Conservation (phyloP, 2,329 filamentous ascomycete genomes). For the Ilyonectria destructans region DNA sequence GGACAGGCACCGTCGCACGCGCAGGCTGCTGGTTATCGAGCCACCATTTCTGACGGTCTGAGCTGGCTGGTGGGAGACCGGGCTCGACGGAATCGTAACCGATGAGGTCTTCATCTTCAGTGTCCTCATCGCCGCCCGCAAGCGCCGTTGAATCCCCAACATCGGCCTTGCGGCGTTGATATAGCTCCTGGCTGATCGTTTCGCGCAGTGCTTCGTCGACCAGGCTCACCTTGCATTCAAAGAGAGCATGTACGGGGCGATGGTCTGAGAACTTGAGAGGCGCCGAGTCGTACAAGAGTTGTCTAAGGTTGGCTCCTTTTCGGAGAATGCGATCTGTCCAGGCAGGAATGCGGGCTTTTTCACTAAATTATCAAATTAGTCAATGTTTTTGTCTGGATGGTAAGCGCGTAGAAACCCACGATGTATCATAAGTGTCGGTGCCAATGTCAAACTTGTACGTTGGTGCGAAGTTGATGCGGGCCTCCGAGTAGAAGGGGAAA, state of each 20-base stretch:
- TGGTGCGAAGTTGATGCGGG: constrained; percentile 88
- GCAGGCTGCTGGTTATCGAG: constrained; percentile 81
- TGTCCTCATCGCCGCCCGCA: constrained; percentile 67
- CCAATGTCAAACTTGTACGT: constrained; percentile 98
- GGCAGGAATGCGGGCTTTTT: constrained; percentile 94
- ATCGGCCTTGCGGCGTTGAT: constrained; percentile 77
- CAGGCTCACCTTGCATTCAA: constrained; percentile 86
- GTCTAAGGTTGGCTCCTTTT: constrained; percentile 87
- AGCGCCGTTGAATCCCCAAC: constrained; percentile 76
- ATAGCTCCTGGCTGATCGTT: constrained; percentile 81
- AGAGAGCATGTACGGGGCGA: constrained; percentile 92
- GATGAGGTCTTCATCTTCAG: constrained; percentile 85
- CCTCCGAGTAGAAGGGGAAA: constrained; percentile 94
- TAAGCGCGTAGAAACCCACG: constrained; percentile 66
- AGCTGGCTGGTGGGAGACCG: constrained; percentile 79
- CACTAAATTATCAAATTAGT: constrained; percentile 63
- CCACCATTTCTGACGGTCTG: constrained; percentile 81
- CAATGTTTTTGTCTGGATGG: neutral
- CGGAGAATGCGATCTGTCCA: constrained; percentile 97
- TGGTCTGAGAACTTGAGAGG: constrained; percentile 94
- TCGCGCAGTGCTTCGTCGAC: constrained; percentile 84
- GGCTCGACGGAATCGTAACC: constrained; percentile 89
- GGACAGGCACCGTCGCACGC: constrained; percentile 79
- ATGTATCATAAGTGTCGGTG: constrained; percentile 91
- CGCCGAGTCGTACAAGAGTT: constrained; percentile 86